Base-by-base conservation (phyloP, 768 basidiomycete genomes). In the Suillus weaverae region DNA sequence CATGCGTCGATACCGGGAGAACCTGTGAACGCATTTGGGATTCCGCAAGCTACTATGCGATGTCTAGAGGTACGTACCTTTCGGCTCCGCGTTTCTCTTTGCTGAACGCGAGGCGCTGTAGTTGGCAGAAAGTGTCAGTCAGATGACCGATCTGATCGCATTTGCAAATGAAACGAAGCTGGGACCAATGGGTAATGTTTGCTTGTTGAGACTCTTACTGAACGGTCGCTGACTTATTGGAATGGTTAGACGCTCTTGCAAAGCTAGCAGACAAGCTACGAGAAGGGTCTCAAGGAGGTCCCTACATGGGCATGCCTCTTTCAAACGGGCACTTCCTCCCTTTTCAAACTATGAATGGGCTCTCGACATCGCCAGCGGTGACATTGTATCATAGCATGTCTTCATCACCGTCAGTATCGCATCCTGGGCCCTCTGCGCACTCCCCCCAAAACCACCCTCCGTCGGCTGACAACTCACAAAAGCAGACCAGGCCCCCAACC, bases 31-130 rank as follows among this genome's bases (percentile, higher is more conserved):
- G 90, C 90, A 26, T 94, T 94, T 77, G 92, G 92, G 5, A 92
- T 94, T 61, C 91, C 92, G 7, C 91, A 94, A 72, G 91, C 91
- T 3, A 92, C 92, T 20, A 94, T 94, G 93, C 83, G 92, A 62
- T 93, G 91, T 83, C 79, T 94, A 41, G 92, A 94, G 84, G 89
- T 90, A 63, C 63, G 83, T 73, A 57, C 39, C 30, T 32, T 30
- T 64, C 30, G 46, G 56, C 50, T 33, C 43, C 26, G n/a, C 41
- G 43, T 50, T 53, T 56, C 64, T 48, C 61, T 20, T 66, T 41
- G 26, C 64, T 67, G 38, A 22, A 26, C 20, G 60, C 64, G 60
- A 22, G 36, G 66, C 64, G 36, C 65, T 64, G 41, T 69, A 90
- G 88, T 81, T 94, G 60, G 92, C 92, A 33, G 92, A 94, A 74